These are phyloP conservation scores for Plasmodium yoelii DNA, from an alignment of 169 alveolate genomes.

Conservation along the genomic window DNA sequence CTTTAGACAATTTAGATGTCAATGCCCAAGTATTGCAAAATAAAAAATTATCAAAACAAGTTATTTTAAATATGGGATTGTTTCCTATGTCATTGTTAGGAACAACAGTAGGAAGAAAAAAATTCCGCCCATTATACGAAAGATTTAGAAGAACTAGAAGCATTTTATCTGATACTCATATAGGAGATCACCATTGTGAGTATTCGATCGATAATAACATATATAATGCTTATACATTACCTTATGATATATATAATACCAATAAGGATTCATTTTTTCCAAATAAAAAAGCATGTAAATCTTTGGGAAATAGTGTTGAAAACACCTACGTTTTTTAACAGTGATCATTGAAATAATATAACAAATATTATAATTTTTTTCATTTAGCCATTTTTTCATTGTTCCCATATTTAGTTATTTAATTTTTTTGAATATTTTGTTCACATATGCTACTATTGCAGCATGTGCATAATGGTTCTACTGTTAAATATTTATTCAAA, in stretches of 20 bases:
- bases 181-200: conserved; percentile 82
- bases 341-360: not conserved
- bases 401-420: not conserved
- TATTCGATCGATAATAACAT: conserved; percentile 75
- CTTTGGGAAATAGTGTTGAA: conserved; percentile 17
- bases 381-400: not conserved
- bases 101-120: conserved; percentile 82
- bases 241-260: conserved; percentile 70
- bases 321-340: conserved; percentile 58
- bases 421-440: not conserved
- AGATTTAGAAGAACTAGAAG: conserved; percentile 82
- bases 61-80: conserved; percentile 83
- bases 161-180: conserved; percentile 82
- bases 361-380: not conserved
- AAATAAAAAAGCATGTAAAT: conserved; percentile 25
- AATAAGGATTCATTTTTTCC: conserved; percentile 32
- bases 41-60: conserved; percentile 82
- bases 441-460: not conserved
- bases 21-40: conserved; percentile 81
- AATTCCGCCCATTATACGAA: conserved; percentile 81
- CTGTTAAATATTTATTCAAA: not conserved
- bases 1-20: conserved; percentile 81
- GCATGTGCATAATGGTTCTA: conserved; percentile 3
- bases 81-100: conserved; percentile 83
- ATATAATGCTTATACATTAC: conserved; percentile 74